phyloP scores from a whole-genome alignment of 2,329 filamentous ascomycete genomes.

The Colletotrichum navitas region DNA sequence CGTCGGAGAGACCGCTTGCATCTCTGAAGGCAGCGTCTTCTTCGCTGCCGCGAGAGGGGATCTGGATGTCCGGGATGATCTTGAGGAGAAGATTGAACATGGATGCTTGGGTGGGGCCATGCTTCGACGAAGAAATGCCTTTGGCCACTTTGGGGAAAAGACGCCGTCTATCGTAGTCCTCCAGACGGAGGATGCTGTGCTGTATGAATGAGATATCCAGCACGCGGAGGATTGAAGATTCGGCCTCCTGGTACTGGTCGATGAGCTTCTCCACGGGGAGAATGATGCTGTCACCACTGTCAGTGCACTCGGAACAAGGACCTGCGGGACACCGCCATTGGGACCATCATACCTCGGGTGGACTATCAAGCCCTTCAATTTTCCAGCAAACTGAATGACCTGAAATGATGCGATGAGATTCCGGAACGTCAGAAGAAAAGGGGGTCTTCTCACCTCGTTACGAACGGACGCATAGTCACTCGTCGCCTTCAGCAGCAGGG shows the following conservation, averaged over 20 bases:
- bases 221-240: constrained; percentile 82
- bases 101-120: constrained; percentile 59
- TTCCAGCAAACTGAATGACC: constrained; percentile 41
- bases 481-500: constrained; percentile 86
- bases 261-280: constrained; percentile 87
- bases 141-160: constrained; percentile 78
- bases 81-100: constrained; percentile 88
- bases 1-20: constrained; percentile 73
- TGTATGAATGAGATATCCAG: constrained; percentile 92
- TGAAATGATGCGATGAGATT: not conserved
- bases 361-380: constrained; percentile 30
- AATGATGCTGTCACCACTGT: constrained; percentile 66
- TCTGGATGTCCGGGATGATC: constrained; percentile 75
- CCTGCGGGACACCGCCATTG: not conserved
- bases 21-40: constrained; percentile 79
- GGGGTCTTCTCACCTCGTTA: constrained; percentile 36
- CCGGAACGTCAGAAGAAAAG: not conserved
- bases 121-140: constrained; percentile 67
- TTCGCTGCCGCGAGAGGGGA: constrained; percentile 82
- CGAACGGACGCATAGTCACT: constrained; percentile 86
- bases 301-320: constrained; percentile 9
- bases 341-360: constrained; percentile 24
- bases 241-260: constrained; percentile 85
- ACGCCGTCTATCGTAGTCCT: constrained; percentile 72
- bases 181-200: constrained; percentile 73